Conservation (phyloP, 805 yeast species). For the Wickerhamomyces chaumierensis region DNA sequence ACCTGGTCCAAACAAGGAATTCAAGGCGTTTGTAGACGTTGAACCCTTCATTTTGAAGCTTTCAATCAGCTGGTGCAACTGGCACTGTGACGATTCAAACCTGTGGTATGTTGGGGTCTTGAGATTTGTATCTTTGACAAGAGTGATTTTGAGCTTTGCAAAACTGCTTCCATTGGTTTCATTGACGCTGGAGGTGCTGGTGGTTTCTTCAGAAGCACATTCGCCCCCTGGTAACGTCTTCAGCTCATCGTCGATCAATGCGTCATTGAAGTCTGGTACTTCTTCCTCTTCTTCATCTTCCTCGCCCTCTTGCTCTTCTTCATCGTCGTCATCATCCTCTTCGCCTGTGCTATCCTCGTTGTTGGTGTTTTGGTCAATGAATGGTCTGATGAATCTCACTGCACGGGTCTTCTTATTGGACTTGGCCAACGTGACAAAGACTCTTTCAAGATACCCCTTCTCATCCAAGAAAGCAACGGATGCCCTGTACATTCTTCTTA, state of each 20-base stretch:
- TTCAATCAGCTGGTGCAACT: constrained; percentile 40
- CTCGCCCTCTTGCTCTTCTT: constrained; percentile 18
- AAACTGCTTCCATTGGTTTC: background rate
- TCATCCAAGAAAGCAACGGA: constrained; percentile 34
- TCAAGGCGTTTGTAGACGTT: constrained; percentile 44
- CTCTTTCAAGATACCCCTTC: constrained; percentile 35
- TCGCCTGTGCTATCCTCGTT: constrained; percentile 20
- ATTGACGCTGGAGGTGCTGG: background rate
- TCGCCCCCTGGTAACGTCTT: constrained; percentile 13
- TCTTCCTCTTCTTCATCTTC: constrained; percentile 18
- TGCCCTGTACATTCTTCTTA: constrained; percentile 36
- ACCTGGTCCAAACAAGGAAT: constrained; percentile 39
- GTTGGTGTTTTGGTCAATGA: constrained; percentile 20
- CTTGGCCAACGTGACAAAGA: constrained; percentile 33
- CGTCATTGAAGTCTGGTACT: constrained; percentile 17
- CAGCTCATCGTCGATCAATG: constrained; percentile 18
- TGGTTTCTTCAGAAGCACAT: background rate
- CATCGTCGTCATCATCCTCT: constrained; percentile 19
- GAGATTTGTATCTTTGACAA: constrained; percentile 8
- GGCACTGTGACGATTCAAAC: constrained; percentile 54
- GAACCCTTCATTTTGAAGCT: constrained; percentile 37
- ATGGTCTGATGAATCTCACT: constrained; percentile 31
- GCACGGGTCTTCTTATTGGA: constrained; percentile 38
- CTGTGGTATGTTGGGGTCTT: constrained; percentile 28
- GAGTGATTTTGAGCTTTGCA: background rate